These are phyloP conservation scores for Psilocybe tampanensis DNA, from an alignment of 768 basidiomycete genomes.

Conservation along the genomic window DNA sequence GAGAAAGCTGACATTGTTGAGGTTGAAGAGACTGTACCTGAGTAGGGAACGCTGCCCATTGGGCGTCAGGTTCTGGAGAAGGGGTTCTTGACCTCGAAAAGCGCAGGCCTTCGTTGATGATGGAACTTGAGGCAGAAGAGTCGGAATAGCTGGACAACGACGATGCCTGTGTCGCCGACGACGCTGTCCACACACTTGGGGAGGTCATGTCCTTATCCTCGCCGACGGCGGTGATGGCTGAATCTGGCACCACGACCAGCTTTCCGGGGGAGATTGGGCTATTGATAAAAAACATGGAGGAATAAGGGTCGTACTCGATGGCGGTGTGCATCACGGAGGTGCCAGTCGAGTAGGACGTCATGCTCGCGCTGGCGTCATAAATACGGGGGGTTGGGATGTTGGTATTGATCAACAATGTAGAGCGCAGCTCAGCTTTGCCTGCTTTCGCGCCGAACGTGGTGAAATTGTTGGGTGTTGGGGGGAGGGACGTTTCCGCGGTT, in stretches of 20 bases:
- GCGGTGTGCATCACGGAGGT: slow-evolving; percentile 79
- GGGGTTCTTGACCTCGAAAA: slow-evolving; percentile 39
- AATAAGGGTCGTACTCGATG: slow-evolving; percentile 64
- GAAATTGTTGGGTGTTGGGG: slow-evolving; percentile 59
- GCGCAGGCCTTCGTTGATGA: slow-evolving; percentile 32
- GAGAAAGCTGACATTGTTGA: slow-evolving; percentile 46
- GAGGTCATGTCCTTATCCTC: slow-evolving; percentile 59
- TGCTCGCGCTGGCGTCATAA: slow-evolving; percentile 47
- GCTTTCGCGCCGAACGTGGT: slow-evolving; percentile 42
- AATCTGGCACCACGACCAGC: slow-evolving; percentile 37
- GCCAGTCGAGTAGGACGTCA: slow-evolving; percentile 45
- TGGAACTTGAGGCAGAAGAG: slow-evolving; percentile 40
- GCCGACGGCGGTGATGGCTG: slow-evolving; percentile 44
- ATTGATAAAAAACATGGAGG: slow-evolving; percentile 57
- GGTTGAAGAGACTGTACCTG: slow-evolving; percentile 36
- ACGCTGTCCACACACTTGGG: slow-evolving; percentile 49
- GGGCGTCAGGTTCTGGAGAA: slow-evolving; percentile 30
- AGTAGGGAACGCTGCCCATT: slow-evolving; percentile 33
- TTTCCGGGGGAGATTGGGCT: slow-evolving; percentile 43
- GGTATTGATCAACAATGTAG: slow-evolving; percentile 65
- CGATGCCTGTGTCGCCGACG: slow-evolving; percentile 46
- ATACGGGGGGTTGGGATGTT: slow-evolving; percentile 44
- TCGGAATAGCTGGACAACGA: slow-evolving; percentile 45
- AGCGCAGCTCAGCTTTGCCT: slow-evolving; percentile 36
- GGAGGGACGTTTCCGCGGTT: slow-evolving; percentile 53